These are phyloP conservation scores for Dendrothele bispora DNA, from an alignment of 768 basidiomycete species.

Conservation along the genomic window DNA sequence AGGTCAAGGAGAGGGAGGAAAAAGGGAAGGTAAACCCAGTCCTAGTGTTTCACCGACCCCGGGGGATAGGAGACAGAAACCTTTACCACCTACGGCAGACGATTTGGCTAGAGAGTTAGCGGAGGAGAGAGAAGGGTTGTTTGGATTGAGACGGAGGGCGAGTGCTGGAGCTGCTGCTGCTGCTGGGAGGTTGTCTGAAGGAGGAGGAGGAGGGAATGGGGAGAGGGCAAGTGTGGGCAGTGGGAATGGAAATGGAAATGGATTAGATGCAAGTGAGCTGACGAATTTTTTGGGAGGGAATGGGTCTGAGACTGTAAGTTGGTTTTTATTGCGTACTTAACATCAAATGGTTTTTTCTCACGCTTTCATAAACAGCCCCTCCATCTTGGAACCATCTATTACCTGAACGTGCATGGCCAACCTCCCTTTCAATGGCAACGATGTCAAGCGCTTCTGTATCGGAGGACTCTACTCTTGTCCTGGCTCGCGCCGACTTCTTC, in stretches of 20 bases:
- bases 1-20: neutral
- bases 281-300: slow-evolving; percentile 4
- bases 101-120: neutral
- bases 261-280: slow-evolving; percentile 7
- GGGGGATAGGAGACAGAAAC: neutral
- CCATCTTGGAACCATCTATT: slow-evolving; percentile 85
- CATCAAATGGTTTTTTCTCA: slow-evolving; percentile 11
- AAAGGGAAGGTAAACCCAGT: neutral
- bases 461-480: slow-evolving; percentile 79
- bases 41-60: slow-evolving; percentile 9
- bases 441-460: slow-evolving; percentile 80
- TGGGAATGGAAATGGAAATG: neutral
- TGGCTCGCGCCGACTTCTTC: slow-evolving; percentile 75
- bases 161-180: slow-evolving; percentile 4
- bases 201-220: neutral
- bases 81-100: neutral
- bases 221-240: slow-evolving; percentile 3
- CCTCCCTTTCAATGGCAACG: slow-evolving; percentile 81
- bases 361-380: slow-evolving; percentile 60
- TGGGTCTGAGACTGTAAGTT: slow-evolving; percentile 43
- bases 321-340: slow-evolving; percentile 5
- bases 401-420: slow-evolving; percentile 85
- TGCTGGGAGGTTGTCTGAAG: no score
- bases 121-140: slow-evolving; percentile 40
- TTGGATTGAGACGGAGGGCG: slow-evolving; percentile 49